Evolutionary conservation across 768 basidiomycete genomes (phyloP), one percentile per base, ranked within the genome.

Genomic region (Mycena vulgaris): DNA sequence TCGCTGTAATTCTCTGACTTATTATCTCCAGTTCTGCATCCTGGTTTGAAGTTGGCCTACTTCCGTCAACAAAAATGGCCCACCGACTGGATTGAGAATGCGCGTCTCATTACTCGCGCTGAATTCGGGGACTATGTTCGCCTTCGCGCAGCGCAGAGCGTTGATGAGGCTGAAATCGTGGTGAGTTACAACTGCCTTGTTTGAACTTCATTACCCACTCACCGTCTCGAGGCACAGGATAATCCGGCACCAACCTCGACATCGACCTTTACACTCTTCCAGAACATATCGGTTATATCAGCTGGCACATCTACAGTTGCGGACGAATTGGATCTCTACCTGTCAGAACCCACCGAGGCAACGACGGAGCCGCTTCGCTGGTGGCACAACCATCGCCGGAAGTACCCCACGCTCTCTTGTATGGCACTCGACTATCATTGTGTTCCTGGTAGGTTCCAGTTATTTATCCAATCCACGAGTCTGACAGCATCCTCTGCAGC

Each of bases 251-350:
- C n/a, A n/a, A n/a, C n/a, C n/a, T n/a, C n/a, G n/a, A n/a, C n/a
- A n/a, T n/a, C n/a, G n/a, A n/a, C n/a, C n/a, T n/a, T n/a, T n/a
- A n/a, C n/a, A n/a, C n/a, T n/a, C n/a, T n/a, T n/a, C n/a, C n/a
- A n/a, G n/a, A n/a, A n/a, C n/a, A n/a, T n/a, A n/a, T n/a, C n/a
- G n/a, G n/a, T n/a, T n/a, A n/a, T n/a, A n/a, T n/a, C n/a, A n/a
- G n/a, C n/a, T n/a, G n/a, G n/a, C n/a, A n/a, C n/a, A n/a, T n/a
- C n/a, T n/a, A n/a, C n/a, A n/a, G n/a, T n/a, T n/a, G n/a, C n/a
- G n/a, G 71, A 72, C 60, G 71, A 72, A 35, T 62, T 72, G 2
- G 68, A 69, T 3, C 37, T 27, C 27, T 72, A 72, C 53, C 62
- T 72, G 5, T 2, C 31, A 11, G 47, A 63, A 19, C 57, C 64